Conservation (phyloP, 2,329 filamentous ascomycete species). For the Alternaria arbusti region DNA sequence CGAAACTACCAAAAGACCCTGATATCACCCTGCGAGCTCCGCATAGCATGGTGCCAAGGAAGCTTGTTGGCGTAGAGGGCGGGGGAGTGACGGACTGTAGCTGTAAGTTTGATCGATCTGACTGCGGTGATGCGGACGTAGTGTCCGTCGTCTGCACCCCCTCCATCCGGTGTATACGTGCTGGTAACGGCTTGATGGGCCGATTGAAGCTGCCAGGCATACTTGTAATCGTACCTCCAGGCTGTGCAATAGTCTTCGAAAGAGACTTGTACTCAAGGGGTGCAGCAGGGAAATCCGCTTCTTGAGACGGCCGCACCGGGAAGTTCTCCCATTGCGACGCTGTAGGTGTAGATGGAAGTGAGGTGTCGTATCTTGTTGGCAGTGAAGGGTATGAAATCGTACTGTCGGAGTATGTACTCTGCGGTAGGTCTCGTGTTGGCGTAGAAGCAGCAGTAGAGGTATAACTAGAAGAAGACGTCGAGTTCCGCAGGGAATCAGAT, state of each 20-base stretch:
- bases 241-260: conserved; percentile 3
- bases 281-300: neutral
- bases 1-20: conserved; percentile 19
- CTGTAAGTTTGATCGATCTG: neutral
- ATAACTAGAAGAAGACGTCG: neutral
- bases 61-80: neutral
- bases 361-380: neutral
- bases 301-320: neutral
- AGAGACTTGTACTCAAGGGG: neutral
- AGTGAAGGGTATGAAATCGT: neutral
- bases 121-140: neutral
- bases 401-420: neutral
- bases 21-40: conserved; percentile 5
- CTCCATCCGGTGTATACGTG: neutral
- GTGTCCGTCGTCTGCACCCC: neutral
- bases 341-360: neutral
- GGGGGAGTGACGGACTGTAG: neutral
- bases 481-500: neutral
- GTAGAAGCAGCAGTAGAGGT: neutral
- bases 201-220: conserved; percentile 9
- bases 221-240: conserved; percentile 8
- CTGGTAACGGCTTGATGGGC: neutral
- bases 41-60: neutral
- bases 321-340: neutral
- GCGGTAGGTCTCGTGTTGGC: neutral